phyloP scores from a whole-genome alignment of 805 yeast species.

The Middelhovenomyces tepae region DNA sequence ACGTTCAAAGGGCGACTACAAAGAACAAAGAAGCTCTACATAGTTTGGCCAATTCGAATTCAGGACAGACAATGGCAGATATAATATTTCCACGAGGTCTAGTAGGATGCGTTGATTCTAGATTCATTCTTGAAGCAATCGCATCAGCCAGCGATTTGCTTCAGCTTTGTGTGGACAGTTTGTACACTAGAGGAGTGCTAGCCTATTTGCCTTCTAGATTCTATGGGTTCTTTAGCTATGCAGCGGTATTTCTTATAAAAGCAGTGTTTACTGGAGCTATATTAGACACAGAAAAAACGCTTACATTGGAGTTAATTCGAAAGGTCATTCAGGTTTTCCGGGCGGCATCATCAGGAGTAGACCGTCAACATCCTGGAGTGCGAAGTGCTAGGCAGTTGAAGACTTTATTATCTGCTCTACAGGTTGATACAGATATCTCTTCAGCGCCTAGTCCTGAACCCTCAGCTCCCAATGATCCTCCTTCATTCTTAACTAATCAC shows the following conservation, averaged over 20 bases:
- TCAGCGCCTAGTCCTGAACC: no score
- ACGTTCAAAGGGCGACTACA: slow-evolving; percentile 14
- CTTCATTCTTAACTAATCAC: no score
- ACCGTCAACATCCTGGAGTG: slow-evolving; percentile 12
- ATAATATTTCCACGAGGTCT: slow-evolving; percentile 19
- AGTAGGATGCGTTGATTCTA: slow-evolving; percentile 16
- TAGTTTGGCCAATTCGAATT: no score
- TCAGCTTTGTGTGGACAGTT: slow-evolving; percentile 13
- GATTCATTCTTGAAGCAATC: slow-evolving; percentile 16
- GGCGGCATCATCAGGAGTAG: no score
- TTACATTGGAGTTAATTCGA: slow-evolving; percentile 7
- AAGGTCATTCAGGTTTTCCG: slow-evolving; percentile 8
- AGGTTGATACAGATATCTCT: no score
- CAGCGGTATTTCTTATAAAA: slow-evolving; percentile 19
- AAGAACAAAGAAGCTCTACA: no score
- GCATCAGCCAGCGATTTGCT: slow-evolving; percentile 15
- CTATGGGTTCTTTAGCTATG: slow-evolving; percentile 16
- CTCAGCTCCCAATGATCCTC: slow-evolving; percentile 12
- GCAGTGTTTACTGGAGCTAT: slow-evolving; percentile 19
- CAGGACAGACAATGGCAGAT: no score
- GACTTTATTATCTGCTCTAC: no score
- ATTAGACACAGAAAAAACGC: slow-evolving; percentile 10
- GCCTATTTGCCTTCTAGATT: slow-evolving; percentile 17
- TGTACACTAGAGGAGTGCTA: slow-evolving; percentile 16
- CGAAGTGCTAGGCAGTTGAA: slow-evolving; percentile 11